Evolutionary conservation across 2,329 filamentous ascomycete genomes (phyloP).

Genomic region (Scytalidium sp.): DNA sequence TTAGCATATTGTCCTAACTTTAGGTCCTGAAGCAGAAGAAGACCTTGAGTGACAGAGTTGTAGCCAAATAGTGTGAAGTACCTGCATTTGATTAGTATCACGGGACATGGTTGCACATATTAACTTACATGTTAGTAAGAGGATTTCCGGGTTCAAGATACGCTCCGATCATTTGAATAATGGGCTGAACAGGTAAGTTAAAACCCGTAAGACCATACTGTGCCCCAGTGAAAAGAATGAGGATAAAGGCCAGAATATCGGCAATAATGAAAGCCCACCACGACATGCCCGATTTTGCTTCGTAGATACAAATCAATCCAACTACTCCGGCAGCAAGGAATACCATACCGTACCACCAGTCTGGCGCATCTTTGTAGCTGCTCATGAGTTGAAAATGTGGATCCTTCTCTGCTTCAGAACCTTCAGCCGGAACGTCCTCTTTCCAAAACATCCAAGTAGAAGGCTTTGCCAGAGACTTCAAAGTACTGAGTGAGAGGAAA

Average conservation of each 20-base stretch:
- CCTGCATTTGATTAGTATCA: slow-evolving; percentile 34
- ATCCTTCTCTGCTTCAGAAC: slow-evolving; percentile 40
- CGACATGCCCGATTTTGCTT: slow-evolving; percentile 31
- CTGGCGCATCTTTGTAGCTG: slow-evolving; percentile 49
- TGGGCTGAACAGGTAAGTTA: slow-evolving; percentile 42
- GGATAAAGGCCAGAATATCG: slow-evolving; percentile 18
- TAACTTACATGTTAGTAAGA: slow-evolving; percentile 61
- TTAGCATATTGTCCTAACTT: slow-evolving; percentile 50
- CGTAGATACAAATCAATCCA: slow-evolving; percentile 5
- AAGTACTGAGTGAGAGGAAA: slow-evolving; percentile 7
- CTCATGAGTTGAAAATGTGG: slow-evolving; percentile 51
- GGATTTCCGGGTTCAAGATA: slow-evolving; percentile 54
- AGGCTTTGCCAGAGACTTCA: slow-evolving; percentile 10
- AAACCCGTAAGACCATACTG: slow-evolving; percentile 45
- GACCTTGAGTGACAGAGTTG: slow-evolving; percentile 41
- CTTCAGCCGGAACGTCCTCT: neutral
- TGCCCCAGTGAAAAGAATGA: slow-evolving; percentile 27
- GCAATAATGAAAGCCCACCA: slow-evolving; percentile 27
- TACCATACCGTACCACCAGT: slow-evolving; percentile 52
- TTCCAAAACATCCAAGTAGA: slow-evolving; percentile 15
- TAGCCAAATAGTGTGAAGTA: slow-evolving; percentile 71
- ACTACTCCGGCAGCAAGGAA: slow-evolving; percentile 44
- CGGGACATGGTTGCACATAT: slow-evolving; percentile 44
- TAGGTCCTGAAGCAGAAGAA: slow-evolving; percentile 42
- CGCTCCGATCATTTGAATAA: slow-evolving; percentile 44